These are phyloP conservation scores for Glycine tomentella DNA, from an alignment of 306 rosid genomes.

Conservation along the genomic window DNA sequence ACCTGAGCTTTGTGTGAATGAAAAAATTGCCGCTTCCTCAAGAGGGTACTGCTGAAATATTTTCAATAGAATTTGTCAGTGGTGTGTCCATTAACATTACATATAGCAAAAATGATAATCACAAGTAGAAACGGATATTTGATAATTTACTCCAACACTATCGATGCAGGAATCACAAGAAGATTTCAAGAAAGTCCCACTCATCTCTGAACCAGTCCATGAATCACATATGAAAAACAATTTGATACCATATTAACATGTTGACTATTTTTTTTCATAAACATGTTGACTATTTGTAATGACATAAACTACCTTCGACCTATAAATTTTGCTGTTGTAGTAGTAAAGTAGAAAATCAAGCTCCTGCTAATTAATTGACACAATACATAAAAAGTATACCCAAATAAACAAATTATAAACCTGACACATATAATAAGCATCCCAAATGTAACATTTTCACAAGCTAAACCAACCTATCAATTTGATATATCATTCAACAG, in stretches of 20 bases:
- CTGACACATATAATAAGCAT: background rate
- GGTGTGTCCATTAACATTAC: background rate
- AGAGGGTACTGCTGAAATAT: slow-evolving; percentile 68
- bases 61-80: slow-evolving; percentile 28
- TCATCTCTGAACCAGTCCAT: background rate
- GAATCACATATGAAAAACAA: background rate
- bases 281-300: slow-evolving; percentile 11
- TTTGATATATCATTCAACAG: slow-evolving; percentile 1
- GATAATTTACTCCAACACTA: background rate
- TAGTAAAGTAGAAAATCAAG: slow-evolving; percentile 13
- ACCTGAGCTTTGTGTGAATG: slow-evolving; percentile 97
- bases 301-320: slow-evolving; percentile 15
- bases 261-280: too few species aligned
- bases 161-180: background rate
- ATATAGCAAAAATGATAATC: background rate
- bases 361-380: background rate
- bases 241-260: background rate
- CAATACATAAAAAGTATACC: slow-evolving; percentile 6
- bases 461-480: background rate
- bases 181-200: background rate
- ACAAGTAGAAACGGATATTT: slow-evolving; percentile 1
- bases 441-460: slow-evolving; percentile 29
- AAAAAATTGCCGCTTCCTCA: slow-evolving; percentile 82
- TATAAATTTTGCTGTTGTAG: slow-evolving; percentile 5
- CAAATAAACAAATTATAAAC: slow-evolving; percentile 10